Evolutionary conservation across 2,329 filamentous ascomycete species (phyloP).

Genomic region (Pseudogymnoascus sp.): DNA sequence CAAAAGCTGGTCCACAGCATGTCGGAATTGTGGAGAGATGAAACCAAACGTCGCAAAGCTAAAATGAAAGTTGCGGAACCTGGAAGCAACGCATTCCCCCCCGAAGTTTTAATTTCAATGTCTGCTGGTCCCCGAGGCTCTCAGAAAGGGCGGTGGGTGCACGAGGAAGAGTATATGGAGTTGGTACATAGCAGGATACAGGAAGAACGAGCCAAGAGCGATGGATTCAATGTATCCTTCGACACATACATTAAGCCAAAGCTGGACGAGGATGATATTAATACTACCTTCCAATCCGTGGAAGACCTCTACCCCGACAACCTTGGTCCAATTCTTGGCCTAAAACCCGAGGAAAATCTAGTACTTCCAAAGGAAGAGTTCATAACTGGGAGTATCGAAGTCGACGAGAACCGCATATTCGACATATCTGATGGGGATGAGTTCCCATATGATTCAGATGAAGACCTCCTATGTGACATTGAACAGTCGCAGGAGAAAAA

Average conservation of each 20-base stretch:
- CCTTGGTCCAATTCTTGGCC: constrained; percentile 40
- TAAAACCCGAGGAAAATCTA: constrained; percentile 18
- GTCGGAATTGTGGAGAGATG: constrained; percentile 87
- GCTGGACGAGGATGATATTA: constrained; percentile 50
- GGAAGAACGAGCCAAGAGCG: constrained; percentile 49
- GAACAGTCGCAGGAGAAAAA: constrained; percentile 20
- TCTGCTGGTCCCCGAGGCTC: constrained; percentile 70
- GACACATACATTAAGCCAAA: constrained; percentile 53
- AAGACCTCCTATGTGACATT: constrained; percentile 35
- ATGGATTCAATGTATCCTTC: constrained; percentile 44
- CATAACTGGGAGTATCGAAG: constrained; percentile 30
- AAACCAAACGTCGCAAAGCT: constrained; percentile 68
- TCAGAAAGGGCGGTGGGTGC: constrained; percentile 76
- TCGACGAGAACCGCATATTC: constrained; percentile 55
- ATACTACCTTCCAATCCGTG: constrained; percentile 72
- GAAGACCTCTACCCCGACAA: constrained; percentile 75
- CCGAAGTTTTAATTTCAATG: constrained; percentile 79
- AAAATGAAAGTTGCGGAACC: constrained; percentile 56
- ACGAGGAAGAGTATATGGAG: constrained; percentile 73
- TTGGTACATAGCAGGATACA: constrained; percentile 54
- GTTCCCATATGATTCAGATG: constrained; percentile 44
- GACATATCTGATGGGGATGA: constrained; percentile 36
- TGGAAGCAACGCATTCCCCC: constrained; percentile 66
- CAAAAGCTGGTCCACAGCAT: constrained; percentile 88
- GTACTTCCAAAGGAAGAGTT: constrained; percentile 11